phyloP scores from a whole-genome alignment of 805 yeast species.

The Lachancea meyersii region DNA sequence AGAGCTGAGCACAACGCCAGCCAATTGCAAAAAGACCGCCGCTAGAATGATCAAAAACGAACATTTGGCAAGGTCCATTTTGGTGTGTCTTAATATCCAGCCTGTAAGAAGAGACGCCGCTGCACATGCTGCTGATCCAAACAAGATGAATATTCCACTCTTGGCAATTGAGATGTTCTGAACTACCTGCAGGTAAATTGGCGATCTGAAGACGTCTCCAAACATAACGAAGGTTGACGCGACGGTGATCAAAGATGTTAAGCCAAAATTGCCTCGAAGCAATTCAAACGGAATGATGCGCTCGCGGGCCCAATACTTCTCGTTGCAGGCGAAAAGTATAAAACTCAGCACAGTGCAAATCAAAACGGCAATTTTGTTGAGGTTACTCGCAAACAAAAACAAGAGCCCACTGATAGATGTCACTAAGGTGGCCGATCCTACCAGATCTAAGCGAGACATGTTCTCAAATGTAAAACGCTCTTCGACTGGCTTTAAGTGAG shows the following conservation, averaged over 20 bases:
- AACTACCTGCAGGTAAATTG: slow-evolving; percentile 51
- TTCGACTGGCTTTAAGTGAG: slow-evolving; percentile 43
- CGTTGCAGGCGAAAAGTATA: slow-evolving; percentile 32
- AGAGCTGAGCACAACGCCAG: slow-evolving; percentile 18
- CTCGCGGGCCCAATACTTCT: slow-evolving; percentile 37
- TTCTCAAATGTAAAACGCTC: slow-evolving; percentile 42
- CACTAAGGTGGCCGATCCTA: slow-evolving; percentile 62
- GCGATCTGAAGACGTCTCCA: slow-evolving; percentile 50
- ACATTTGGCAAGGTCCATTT: slow-evolving; percentile 26
- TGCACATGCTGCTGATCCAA: slow-evolving; percentile 51
- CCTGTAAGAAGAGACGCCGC: slow-evolving; percentile 54
- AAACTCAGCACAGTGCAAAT: slow-evolving; percentile 31
- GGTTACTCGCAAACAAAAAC: slow-evolving; percentile 44
- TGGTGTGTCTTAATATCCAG: slow-evolving; percentile 33
- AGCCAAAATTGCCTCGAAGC: slow-evolving; percentile 48
- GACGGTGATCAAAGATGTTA: slow-evolving; percentile 47
- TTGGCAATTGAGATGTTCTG: slow-evolving; percentile 45
- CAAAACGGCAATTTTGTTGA: slow-evolving; percentile 35
- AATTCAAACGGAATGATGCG: slow-evolving; percentile 56
- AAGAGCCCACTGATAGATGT: slow-evolving; percentile 41
- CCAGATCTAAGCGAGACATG: slow-evolving; percentile 55
- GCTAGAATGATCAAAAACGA: slow-evolving; percentile 22
- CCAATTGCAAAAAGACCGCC: slow-evolving; percentile 21
- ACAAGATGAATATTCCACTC: slow-evolving; percentile 49
- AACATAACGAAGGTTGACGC: slow-evolving; percentile 37